Evolutionary conservation across 257 asterid species (phyloP), one percentile per base, ranked within the genome.

Genomic region (Fraxinus quadrangulata): DNA sequence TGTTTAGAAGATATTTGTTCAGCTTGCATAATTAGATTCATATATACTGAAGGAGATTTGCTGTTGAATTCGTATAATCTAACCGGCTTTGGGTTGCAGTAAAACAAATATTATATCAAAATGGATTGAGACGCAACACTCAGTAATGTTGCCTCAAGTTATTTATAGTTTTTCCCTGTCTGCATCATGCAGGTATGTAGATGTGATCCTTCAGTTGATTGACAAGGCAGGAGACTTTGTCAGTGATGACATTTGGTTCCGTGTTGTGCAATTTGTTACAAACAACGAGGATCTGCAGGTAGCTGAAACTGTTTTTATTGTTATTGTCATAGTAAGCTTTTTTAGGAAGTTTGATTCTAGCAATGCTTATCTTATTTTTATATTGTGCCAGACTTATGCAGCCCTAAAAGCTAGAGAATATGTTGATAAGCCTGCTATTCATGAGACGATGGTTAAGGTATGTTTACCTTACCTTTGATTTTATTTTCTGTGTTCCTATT

Each of bases 141-240:
- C 66, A 3, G 30, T 21, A 24, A 23, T 61, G 13, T 23, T 61
- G 10, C 68, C 9, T 10, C 31, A 61, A 61, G 6, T 3, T 23
- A 61, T 24, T 61, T 23, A 23, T 63, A 23, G 16, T 28, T 14
- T 28, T 36, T 51, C 63, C 54, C 67, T 5, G 17, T 42, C 51
- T 45, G 34, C 73, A 69, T 61, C 73, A 67, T 87, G 80, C 85
- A 94, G 98, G 98, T 94, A 94, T 81, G 96, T 94, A 45, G 98
- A 94, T 84, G 98, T 94, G 81, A 88, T 94, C 84, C 98, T 94
- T 85, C 98, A 94, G 89, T 85, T 94, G 90, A 94, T 94, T 87
- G 98, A 94, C 89, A 94, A 94, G 90, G 98, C 98, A 34, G 97
- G 98, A 78, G 98, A 94, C 81, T 94, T 94, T 24, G 98, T 94